Conservation (phyloP, 2,329 filamentous ascomycete species). For the Penicillium frequentans region DNA sequence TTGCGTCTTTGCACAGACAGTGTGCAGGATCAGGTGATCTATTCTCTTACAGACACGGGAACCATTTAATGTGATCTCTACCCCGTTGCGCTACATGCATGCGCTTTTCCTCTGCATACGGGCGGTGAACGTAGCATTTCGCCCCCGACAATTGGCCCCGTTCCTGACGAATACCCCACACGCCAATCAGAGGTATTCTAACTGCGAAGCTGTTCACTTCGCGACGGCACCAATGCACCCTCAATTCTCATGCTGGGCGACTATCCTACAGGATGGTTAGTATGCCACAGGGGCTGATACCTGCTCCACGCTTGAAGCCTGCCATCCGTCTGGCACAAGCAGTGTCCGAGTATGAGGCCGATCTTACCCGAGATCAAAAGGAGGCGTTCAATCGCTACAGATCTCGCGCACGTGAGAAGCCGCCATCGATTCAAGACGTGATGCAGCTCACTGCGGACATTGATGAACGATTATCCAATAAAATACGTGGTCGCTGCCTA, state of each 20-base stretch:
- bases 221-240: background rate
- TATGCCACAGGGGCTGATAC: background rate
- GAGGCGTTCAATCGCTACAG: conserved; percentile 5
- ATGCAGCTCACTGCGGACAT: conserved; percentile 45
- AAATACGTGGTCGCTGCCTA: conserved; percentile 32
- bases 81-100: too few species aligned
- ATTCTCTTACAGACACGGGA: too few species aligned
- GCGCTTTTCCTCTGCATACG: too few species aligned
- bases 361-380: conserved; percentile 39
- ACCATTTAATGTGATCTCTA: too few species aligned
- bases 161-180: background rate
- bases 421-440: conserved; percentile 37
- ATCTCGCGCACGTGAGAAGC: conserved; percentile 12
- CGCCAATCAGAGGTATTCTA: background rate
- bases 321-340: conserved; percentile 37
- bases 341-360: conserved; percentile 41
- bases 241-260: background rate
- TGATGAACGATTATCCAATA: conserved; percentile 21
- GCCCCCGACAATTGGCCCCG: background rate
- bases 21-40: too few species aligned
- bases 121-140: too few species aligned
- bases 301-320: conserved; percentile 9
- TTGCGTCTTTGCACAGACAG: too few species aligned
- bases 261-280: background rate
- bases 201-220: background rate